These are phyloP conservation scores for Pichia scutulata DNA, from an alignment of 805 yeast genomes.

Conservation along the genomic window DNA sequence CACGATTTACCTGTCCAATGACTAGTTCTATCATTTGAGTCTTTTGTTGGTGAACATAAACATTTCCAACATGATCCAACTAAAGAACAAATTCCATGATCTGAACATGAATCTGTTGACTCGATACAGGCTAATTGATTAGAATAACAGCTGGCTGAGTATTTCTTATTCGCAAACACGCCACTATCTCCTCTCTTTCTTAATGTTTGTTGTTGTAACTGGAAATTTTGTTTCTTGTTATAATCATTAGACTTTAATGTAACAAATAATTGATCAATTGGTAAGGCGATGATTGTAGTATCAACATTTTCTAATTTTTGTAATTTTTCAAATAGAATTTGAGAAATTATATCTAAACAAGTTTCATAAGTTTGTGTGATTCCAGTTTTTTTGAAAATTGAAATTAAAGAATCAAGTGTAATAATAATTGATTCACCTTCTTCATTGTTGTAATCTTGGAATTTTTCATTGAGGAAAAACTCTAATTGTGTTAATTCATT, in stretches of 20 bases:
- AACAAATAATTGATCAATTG: slow-evolving; percentile 21
- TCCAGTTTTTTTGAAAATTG: slow-evolving; percentile 38
- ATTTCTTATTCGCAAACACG: not conserved
- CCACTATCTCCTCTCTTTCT: not conserved
- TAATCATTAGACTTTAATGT: slow-evolving; percentile 9
- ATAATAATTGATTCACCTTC: slow-evolving; percentile 26
- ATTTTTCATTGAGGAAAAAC: slow-evolving; percentile 26
- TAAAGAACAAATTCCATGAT: slow-evolving; percentile 46
- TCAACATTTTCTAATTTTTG: slow-evolving; percentile 16
- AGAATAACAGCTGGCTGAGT: slow-evolving; percentile 28
- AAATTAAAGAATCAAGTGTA: slow-evolving; percentile 35
- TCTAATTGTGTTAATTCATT: slow-evolving; percentile 42
- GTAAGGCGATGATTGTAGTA: slow-evolving; percentile 29
- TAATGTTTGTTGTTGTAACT: not conserved
- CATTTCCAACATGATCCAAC: slow-evolving; percentile 42
- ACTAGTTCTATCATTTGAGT: slow-evolving; percentile 37
- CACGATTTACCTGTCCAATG: slow-evolving; percentile 55
- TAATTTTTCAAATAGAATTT: slow-evolving; percentile 13
- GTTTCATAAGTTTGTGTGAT: slow-evolving; percentile 34
- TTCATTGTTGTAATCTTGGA: slow-evolving; percentile 13
- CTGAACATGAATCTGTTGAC: slow-evolving; percentile 41
- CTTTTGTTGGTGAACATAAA: slow-evolving; percentile 37
- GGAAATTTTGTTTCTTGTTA: slow-evolving; percentile 2
- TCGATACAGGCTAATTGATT: slow-evolving; percentile 41
- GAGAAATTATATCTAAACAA: slow-evolving; percentile 31